phyloP scores from a whole-genome alignment of 179 eudicot genomes.

The Spinacia oleracea region DNA sequence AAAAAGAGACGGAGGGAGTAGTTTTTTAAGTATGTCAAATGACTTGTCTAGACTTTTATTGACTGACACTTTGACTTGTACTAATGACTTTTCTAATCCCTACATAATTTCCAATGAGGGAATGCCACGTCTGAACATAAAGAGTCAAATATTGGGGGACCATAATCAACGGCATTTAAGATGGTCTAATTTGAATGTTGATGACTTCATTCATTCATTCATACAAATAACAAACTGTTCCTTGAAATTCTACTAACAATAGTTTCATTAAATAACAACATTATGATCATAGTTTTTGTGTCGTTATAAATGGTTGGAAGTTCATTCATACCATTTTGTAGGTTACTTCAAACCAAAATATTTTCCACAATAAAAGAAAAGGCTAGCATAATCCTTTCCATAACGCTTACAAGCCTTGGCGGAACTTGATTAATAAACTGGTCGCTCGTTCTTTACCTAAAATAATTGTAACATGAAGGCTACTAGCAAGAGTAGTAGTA shows the following conservation, averaged over 20 bases:
- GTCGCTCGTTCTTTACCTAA: too few relatives aligned
- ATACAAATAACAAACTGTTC: neutral
- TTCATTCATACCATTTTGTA: conserved; percentile 26
- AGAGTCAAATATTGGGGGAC: neutral
- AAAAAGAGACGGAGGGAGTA: too few relatives aligned
- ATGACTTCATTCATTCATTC: too few relatives aligned
- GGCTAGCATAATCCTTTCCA: too few relatives aligned
- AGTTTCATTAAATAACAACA: neutral
- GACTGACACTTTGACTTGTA: too few relatives aligned
- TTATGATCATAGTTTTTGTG: conserved; percentile 31
- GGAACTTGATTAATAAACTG: too few relatives aligned
- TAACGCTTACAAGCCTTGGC: too few relatives aligned
- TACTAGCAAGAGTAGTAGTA: conserved; percentile 22
- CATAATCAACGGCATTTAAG: conserved; percentile 30
- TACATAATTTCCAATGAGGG: neutral
- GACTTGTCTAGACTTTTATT: too few relatives aligned
- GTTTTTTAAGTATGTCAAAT: too few relatives aligned
- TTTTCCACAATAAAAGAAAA: neutral
- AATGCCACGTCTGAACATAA: neutral
- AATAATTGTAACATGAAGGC: conserved; percentile 11
- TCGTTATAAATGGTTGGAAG: conserved; percentile 36
- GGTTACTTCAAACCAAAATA: neutral
- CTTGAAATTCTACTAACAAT: neutral
- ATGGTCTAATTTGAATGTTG: conserved; percentile 18
- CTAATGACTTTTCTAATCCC: neutral